These are phyloP conservation scores for Talaromyces sp. DNA, from an alignment of 2,329 filamentous ascomycete species.

Conservation along the genomic window DNA sequence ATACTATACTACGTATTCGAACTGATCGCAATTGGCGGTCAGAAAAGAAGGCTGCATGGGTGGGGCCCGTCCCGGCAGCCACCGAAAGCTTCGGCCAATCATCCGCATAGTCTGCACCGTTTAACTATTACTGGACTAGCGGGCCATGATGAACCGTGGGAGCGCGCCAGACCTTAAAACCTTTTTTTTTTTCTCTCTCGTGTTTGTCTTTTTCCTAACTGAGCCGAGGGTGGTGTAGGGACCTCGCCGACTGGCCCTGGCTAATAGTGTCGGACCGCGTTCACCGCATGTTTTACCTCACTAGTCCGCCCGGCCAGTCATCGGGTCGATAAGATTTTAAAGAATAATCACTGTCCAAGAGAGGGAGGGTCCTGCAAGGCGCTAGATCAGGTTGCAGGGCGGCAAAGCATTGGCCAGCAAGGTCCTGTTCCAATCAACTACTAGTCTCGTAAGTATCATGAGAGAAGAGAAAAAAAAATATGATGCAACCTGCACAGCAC, in stretches of 20 bases:
- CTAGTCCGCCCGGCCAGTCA: background rate
- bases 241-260: background rate
- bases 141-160: background rate
- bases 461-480: background rate
- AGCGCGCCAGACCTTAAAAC: background rate
- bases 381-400: background rate
- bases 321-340: background rate
- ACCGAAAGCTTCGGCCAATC: background rate
- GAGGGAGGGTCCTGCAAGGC: background rate
- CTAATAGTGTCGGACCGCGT: background rate
- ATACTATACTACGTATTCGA: background rate
- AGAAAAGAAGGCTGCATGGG: background rate
- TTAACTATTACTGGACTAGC: background rate
- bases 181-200: background rate
- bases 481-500: background rate
- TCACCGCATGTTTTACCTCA: background rate
- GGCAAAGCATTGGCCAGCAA: background rate
- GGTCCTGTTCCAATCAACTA: too few relatives aligned
- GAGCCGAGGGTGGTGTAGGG: background rate
- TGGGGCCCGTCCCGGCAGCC: background rate
- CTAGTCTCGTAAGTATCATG: too few relatives aligned
- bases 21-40: background rate
- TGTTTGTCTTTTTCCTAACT: constrained; percentile 10
- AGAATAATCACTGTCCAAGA: background rate
- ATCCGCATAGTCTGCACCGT: background rate